Percentiles rank a stretch among this genome's conserved stretches.
phyloP scores from a whole-genome alignment of 2,329 filamentous ascomycete genomes.

The Alternaria sp. region DNA sequence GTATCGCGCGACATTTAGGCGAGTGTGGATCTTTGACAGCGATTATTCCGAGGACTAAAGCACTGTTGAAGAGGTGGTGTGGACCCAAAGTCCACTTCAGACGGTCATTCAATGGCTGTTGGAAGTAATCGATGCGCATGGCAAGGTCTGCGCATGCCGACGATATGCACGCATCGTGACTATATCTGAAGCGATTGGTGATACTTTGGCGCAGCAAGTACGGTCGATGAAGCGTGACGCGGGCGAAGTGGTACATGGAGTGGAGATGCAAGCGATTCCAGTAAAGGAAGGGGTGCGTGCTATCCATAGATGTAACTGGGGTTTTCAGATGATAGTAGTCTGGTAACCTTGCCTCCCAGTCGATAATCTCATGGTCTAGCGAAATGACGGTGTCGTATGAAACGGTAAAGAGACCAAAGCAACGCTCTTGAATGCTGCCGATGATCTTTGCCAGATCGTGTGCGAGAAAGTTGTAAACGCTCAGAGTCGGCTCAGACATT shows the following conservation, averaged over 20 bases:
- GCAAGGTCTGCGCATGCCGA: slow-evolving; percentile 53
- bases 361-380: slow-evolving; percentile 44
- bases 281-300: slow-evolving; percentile 33
- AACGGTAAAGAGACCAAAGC: slow-evolving; percentile 47
- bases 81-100: slow-evolving; percentile 46
- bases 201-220: slow-evolving; percentile 52
- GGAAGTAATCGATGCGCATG: slow-evolving; percentile 45
- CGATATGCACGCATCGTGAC: slow-evolving; percentile 51
- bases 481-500: slow-evolving; percentile 44
- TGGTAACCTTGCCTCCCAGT: slow-evolving; percentile 45
- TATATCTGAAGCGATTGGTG: slow-evolving; percentile 50
- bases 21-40: slow-evolving; percentile 45
- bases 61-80: slow-evolving; percentile 54
- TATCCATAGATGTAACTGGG: slow-evolving; percentile 43
- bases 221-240: slow-evolving; percentile 51
- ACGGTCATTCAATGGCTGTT: slow-evolving; percentile 39
- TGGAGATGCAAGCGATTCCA: slow-evolving; percentile 52
- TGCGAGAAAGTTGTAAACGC: slow-evolving; percentile 41
- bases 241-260: slow-evolving; percentile 50
- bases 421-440: slow-evolving; percentile 51
- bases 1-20: slow-evolving; percentile 38
- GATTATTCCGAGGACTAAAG: slow-evolving; percentile 49
- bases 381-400: slow-evolving; percentile 50
- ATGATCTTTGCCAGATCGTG: slow-evolving; percentile 47
- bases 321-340: slow-evolving; percentile 45